Evolutionary conservation across 352 stramenopile genomes (phyloP).

Genomic region (Pythium myriotylum): DNA sequence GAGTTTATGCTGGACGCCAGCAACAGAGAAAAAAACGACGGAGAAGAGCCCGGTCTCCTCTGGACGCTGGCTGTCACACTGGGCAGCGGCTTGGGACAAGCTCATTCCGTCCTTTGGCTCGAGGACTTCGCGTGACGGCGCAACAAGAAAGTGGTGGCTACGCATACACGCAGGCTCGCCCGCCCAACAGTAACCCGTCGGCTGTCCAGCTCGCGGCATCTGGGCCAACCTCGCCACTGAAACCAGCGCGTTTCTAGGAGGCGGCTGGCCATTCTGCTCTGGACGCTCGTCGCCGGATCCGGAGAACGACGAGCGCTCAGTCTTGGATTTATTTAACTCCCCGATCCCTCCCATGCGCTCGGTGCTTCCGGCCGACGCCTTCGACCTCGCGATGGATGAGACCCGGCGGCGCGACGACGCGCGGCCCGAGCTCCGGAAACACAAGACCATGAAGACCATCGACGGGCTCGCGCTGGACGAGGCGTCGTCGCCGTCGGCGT

Average conservation of each 20-base stretch:
- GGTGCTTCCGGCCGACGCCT: conserved; percentile 8
- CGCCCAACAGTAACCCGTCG: not conserved
- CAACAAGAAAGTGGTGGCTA: conserved; percentile 20
- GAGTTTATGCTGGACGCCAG: conserved; percentile 23
- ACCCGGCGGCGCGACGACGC: not conserved
- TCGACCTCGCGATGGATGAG: conserved; percentile 16
- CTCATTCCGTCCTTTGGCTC: not conserved
- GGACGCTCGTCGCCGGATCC: not conserved
- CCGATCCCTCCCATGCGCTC: conserved; percentile 19
- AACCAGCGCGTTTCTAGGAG: conserved; percentile 5
- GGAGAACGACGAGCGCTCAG: not conserved
- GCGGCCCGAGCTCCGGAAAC: conserved; percentile 26
- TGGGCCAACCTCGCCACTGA: conserved; percentile 11
- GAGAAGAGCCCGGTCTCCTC: conserved; percentile 8
- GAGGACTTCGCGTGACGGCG: conserved; percentile 10
- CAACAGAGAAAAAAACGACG: conserved; percentile 4
- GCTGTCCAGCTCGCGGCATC: conserved; percentile 8
- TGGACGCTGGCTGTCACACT: conserved; percentile 9
- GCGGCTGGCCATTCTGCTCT: conserved; percentile 7
- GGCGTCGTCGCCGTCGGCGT: too few species aligned
- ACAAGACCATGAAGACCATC: conserved; percentile 32
- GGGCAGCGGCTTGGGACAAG: conserved; percentile 9
- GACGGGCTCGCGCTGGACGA: conserved; percentile 16
- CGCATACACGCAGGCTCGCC: too few species aligned
- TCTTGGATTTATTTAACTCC: conserved; percentile 13